Evolutionary conservation across 805 yeast species (phyloP).

Genomic region (Schwanniomyces sp.): DNA sequence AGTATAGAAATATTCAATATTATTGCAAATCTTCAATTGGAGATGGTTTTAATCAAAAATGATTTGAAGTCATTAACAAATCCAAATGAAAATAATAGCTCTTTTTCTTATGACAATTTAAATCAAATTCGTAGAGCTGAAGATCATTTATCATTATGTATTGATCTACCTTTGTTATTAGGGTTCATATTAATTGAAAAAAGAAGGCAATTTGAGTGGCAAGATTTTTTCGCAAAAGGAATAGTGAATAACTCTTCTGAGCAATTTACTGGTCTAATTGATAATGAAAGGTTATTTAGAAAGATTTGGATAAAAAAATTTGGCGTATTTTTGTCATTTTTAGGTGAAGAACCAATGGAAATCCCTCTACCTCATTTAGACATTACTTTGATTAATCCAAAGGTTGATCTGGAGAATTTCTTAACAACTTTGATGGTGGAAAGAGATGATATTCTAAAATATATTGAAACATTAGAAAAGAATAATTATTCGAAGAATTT

Average conservation of each 20-base stretch:
- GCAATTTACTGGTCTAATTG: conserved; percentile 54
- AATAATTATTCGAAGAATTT: conserved; percentile 27
- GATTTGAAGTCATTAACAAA: conserved; percentile 25
- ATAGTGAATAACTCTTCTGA: conserved; percentile 49
- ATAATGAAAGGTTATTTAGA: conserved; percentile 56
- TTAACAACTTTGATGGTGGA: conserved; percentile 34
- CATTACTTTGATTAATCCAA: conserved; percentile 30
- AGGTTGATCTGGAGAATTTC: conserved; percentile 26
- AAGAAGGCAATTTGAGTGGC: conserved; percentile 61
- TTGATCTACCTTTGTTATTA: conserved; percentile 69
- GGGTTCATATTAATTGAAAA: conserved; percentile 68
- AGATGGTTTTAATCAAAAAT: conserved; percentile 31
- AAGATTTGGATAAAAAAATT: conserved; percentile 65
- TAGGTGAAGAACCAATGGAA: conserved; percentile 12
- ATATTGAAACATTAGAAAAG: conserved; percentile 23
- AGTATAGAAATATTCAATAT: conserved; percentile 25
- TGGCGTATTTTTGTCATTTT: conserved; percentile 36
- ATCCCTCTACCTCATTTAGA: conserved; percentile 30
- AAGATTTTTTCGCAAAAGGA: conserved; percentile 40
- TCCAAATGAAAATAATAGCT: conserved; percentile 7
- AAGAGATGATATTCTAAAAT: conserved; percentile 31
- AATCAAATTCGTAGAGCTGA: conserved; percentile 30
- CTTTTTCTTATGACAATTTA: conserved; percentile 18
- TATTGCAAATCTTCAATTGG: conserved; percentile 39
- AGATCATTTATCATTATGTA: conserved; percentile 43